phyloP scores from a whole-genome alignment of 2,329 filamentous ascomycete species.

The Colletotrichum falcatum region DNA sequence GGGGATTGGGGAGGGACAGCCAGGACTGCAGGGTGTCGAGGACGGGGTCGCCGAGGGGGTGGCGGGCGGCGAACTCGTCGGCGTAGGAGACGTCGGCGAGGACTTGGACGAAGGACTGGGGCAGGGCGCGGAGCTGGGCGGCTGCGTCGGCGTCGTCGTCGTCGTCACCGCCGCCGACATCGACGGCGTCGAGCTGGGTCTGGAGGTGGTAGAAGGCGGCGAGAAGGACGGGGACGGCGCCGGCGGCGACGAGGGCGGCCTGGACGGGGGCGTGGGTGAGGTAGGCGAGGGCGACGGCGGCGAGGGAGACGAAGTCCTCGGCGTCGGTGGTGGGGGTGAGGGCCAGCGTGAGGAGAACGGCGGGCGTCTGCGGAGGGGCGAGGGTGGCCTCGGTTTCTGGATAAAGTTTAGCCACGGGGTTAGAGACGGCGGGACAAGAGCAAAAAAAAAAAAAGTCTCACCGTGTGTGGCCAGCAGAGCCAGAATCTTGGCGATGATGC shows the following conservation, averaged over 20 bases:
- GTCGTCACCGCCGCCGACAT: conserved; percentile 59
- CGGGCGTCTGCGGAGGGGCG: conserved; percentile 60
- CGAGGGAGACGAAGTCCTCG: conserved; percentile 66
- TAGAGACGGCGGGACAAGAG: too few relatives aligned
- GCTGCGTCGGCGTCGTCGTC: conserved; percentile 59
- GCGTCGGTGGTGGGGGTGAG: conserved; percentile 57
- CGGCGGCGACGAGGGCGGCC: conserved; percentile 56
- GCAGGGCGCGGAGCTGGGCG: conserved; percentile 60
- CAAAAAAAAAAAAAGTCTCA: conserved; percentile 46
- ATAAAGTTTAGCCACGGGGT: neutral
- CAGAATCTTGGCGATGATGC: conserved; percentile 68
- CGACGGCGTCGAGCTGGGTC: conserved; percentile 52
- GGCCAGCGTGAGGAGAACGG: conserved; percentile 63
- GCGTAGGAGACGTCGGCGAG: conserved; percentile 66
- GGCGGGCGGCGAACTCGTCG: conserved; percentile 57
- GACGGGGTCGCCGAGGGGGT: conserved; percentile 57
- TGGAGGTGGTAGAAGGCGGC: conserved; percentile 62
- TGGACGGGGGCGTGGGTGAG: conserved; percentile 67
- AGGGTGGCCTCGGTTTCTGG: conserved; percentile 59
- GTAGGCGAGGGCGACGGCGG: conserved; percentile 66
- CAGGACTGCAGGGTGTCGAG: conserved; percentile 59
- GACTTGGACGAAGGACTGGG: conserved; percentile 62
- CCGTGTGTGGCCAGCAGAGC: conserved; percentile 65
- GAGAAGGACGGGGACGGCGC: conserved; percentile 58
- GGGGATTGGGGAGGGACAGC: conserved; percentile 55